Evolutionary conservation across 257 asterid genomes (phyloP), one percentile per base, ranked within the genome.

Genomic region (Penstemon davidsonii): DNA sequence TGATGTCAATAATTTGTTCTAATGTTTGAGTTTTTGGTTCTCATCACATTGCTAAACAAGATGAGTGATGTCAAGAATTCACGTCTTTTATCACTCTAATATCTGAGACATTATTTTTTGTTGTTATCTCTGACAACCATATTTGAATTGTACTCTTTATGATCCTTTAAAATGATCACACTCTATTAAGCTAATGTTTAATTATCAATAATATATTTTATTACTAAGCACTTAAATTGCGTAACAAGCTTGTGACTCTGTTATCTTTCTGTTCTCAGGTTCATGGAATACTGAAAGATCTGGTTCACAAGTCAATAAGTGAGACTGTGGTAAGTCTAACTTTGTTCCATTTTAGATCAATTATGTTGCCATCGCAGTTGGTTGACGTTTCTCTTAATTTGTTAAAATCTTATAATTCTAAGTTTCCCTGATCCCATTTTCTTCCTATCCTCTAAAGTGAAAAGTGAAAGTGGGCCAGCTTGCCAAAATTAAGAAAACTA

Each of bases 251-350:
- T 46, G 69, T 43, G 36, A 37, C 12, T 67, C 18, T 33, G 5
- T 45, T 66, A 39, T 46, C 64, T 65, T 5, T 51, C 44, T 45
- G 15, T 62, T 47, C 56, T 60, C 88, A 90, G 97, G 97, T 94
- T 72, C 99, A 94, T 78, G 93, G 78, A 60, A 44, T 94, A 76
- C 79, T 94, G 77, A 94, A 86, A 87, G 99, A 94, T 10, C 83
- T 94, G 66, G 93, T 94, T 78, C 95, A 86, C 77, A 94, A 91
- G 83, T 81, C 99, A 64, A 82, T 91, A 55, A 88, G 78, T 67
- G 99, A 94, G 84, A 94, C 96, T 57, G 3, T 70, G 77, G 99
- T 81, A 82, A 76, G 95, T 76, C 55, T 45, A 2, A 37, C 38
- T 57, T 58, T 55, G 55, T 59, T 60, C 18, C 36, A 7, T 41